Evolutionary conservation across 202 grass and related monocot genomes (phyloP).

Genomic region (Carex arenaria): DNA sequence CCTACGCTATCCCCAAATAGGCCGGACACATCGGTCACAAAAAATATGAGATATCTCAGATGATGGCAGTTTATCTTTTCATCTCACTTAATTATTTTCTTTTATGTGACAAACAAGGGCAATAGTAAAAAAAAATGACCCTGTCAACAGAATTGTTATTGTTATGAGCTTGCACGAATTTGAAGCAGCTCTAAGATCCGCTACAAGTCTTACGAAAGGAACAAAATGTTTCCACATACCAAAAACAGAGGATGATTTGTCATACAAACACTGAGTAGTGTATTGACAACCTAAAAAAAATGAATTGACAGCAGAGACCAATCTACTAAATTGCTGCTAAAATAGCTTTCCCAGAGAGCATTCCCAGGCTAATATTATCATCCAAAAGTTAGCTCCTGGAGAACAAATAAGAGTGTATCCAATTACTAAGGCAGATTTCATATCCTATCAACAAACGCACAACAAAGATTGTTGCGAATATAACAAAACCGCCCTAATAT

Average conservation of each 20-base stretch:
- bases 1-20: too few relatives aligned
- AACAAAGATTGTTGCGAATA: neutral
- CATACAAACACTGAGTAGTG: too few relatives aligned
- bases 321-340: neutral
- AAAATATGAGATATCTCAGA: too few relatives aligned
- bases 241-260: too few relatives aligned
- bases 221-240: neutral
- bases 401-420: neutral
- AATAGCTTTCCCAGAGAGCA: neutral
- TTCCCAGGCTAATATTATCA: neutral
- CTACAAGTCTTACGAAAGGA: neutral
- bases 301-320: neutral
- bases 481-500: neutral
- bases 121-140: too few relatives aligned
- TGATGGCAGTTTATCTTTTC: too few relatives aligned
- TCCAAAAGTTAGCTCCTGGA: neutral
- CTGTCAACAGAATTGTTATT: neutral
- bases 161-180: too few relatives aligned
- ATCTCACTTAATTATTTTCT: too few relatives aligned
- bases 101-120: too few relatives aligned
- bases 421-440: neutral
- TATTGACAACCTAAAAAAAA: too few relatives aligned
- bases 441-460: neutral
- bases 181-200: too few relatives aligned
- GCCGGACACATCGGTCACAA: too few relatives aligned